These are phyloP conservation scores for Aspergillus fructus DNA, from an alignment of 2,329 filamentous ascomycete genomes.

Conservation along the genomic window DNA sequence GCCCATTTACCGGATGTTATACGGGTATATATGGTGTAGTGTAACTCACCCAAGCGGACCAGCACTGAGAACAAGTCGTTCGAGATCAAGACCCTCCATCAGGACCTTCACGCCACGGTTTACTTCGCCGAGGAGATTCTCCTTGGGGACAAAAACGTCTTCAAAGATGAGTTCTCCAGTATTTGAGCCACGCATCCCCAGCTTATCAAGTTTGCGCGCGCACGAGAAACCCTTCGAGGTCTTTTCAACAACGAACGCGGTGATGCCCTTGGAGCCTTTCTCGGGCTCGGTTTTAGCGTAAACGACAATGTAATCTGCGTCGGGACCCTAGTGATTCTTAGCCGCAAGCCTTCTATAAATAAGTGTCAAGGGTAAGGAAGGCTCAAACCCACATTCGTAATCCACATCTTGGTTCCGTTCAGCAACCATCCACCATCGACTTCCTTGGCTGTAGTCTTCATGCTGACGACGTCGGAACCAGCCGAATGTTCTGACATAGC, in stretches of 20 bases:
- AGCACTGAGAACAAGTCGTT: conserved; percentile 85
- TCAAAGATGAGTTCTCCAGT: conserved; percentile 94
- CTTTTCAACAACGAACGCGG: conserved; percentile 83
- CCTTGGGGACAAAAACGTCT: conserved; percentile 79
- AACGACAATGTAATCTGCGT: conserved; percentile 90
- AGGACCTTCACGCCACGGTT: conserved; percentile 85
- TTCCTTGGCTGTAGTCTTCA: conserved; percentile 80
- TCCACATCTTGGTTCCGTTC: conserved; percentile 98
- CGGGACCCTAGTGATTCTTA: conserved; percentile 58
- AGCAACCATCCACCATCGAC: conserved; percentile 83
- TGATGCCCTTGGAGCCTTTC: conserved; percentile 83
- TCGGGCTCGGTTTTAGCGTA: conserved; percentile 91
- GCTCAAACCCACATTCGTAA: conserved; percentile 73
- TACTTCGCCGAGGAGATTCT: conserved; percentile 75
- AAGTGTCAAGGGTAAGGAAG: too few species aligned
- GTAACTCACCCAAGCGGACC: conserved; percentile 70
- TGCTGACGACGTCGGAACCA: conserved; percentile 90
- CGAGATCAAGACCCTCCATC: conserved; percentile 94
- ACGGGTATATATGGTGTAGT: neutral
- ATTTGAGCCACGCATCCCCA: conserved; percentile 96
- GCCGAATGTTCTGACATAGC: conserved; percentile 94
- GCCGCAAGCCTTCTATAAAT: neutral
- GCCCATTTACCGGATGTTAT: neutral
- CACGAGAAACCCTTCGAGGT: conserved; percentile 74
- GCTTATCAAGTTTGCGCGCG: conserved; percentile 90